Conservation (phyloP, 345 rosid genomes). For the Tarenaya hassleriana region DNA sequence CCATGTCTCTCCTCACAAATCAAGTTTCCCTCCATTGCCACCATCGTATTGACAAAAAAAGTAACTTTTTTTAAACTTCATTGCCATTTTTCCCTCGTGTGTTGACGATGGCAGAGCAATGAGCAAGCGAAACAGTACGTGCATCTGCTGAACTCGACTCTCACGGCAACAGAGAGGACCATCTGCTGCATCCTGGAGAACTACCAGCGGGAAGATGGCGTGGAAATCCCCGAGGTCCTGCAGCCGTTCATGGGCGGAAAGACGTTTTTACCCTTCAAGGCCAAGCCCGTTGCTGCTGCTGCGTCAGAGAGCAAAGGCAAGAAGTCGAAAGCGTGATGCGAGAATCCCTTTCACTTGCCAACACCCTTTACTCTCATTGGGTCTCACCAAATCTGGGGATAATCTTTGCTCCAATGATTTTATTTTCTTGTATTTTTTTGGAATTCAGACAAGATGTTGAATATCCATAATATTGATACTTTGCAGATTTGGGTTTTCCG, state of each 20-base stretch:
- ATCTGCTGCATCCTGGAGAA: constrained; percentile 91
- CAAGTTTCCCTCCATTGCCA: too few relatives aligned
- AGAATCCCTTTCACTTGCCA: not conserved
- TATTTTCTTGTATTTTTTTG: too few relatives aligned
- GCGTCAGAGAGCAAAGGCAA: constrained; percentile 42
- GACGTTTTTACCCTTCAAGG: constrained; percentile 70
- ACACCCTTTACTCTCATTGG: too few relatives aligned
- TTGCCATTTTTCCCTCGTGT: too few relatives aligned
- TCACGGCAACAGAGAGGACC: constrained; percentile 92
- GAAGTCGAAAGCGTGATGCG: constrained; percentile 35
- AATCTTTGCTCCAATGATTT: too few relatives aligned
- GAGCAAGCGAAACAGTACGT: constrained; percentile 81
- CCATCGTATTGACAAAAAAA: too few relatives aligned
- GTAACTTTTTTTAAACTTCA: too few relatives aligned
- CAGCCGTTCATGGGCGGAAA: constrained; percentile 65
- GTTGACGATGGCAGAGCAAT: constrained; percentile 80
- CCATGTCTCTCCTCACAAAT: not conserved
- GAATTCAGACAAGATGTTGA: too few relatives aligned
- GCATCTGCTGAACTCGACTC: constrained; percentile 86
- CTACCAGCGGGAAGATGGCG: constrained; percentile 77
- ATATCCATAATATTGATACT: too few relatives aligned
- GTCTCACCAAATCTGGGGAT: too few relatives aligned
- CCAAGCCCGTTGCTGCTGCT: constrained; percentile 45
- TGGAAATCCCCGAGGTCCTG: constrained; percentile 68
- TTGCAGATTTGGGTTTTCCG: too few relatives aligned